Conservation (phyloP, 352 stramenopile species). For the Globisporangium cylindrosporum region DNA sequence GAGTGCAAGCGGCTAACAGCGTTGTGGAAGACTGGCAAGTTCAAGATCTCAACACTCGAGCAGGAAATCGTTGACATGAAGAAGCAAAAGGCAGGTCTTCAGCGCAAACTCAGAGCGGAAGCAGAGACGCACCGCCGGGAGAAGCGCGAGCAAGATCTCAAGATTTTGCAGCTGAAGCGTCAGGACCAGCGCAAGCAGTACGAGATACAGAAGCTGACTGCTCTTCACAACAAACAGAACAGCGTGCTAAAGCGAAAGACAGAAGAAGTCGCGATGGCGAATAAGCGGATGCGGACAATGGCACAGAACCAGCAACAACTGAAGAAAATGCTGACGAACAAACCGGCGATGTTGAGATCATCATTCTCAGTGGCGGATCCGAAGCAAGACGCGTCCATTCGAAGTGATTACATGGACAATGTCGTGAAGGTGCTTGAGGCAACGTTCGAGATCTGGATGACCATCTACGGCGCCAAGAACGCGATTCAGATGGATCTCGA, state of each 20-base stretch:
- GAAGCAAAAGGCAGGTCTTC: constrained; percentile 38
- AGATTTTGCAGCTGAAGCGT: constrained; percentile 52
- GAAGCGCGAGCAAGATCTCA: constrained; percentile 37
- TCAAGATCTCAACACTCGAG: constrained; percentile 52
- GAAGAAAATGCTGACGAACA: constrained; percentile 26
- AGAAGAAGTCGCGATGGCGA: constrained; percentile 39
- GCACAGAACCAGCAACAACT: constrained; percentile 25
- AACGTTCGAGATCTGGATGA: constrained; percentile 42
- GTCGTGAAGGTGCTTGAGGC: constrained; percentile 36
- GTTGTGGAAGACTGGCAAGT: constrained; percentile 32
- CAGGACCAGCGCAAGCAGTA: constrained; percentile 58
- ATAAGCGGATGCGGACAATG: constrained; percentile 44
- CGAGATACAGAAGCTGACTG: constrained; percentile 48
- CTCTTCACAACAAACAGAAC: constrained; percentile 40
- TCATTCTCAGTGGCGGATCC: background rate
- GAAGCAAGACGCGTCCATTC: background rate
- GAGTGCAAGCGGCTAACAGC: constrained; percentile 35
- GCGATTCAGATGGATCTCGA: constrained; percentile 50
- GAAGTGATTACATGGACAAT: constrained; percentile 22
- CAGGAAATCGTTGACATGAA: constrained; percentile 48
- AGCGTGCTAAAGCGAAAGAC: constrained; percentile 58
- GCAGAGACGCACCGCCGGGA: constrained; percentile 40
- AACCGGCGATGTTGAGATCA: background rate
- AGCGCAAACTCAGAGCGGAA: constrained; percentile 37
- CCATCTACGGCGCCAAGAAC: constrained; percentile 44